Conservation (phyloP, 2,329 filamentous ascomycete genomes). For the Tolypocladium capitatum region DNA sequence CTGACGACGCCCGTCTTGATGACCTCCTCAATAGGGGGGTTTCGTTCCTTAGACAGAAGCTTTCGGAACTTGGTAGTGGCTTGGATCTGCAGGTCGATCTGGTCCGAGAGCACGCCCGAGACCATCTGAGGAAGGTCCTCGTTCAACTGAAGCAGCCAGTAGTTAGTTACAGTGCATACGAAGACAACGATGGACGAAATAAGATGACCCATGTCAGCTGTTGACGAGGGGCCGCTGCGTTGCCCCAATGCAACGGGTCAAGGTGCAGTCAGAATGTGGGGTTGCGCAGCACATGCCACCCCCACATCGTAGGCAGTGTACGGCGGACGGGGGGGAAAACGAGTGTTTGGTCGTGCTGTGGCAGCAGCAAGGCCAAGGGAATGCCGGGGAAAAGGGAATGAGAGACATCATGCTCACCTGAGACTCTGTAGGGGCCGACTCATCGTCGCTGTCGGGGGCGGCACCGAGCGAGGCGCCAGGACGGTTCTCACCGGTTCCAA, state of each 20-base stretch:
- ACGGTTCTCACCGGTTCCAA: slow-evolving; percentile 66
- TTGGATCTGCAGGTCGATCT: slow-evolving; percentile 95
- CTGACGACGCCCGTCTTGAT: slow-evolving; percentile 97
- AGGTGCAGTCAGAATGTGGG: slow-evolving; percentile 16
- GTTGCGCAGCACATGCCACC: slow-evolving; percentile 16
- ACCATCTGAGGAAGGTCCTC: slow-evolving; percentile 99
- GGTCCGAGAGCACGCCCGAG: slow-evolving; percentile 91
- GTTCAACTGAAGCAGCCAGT: slow-evolving; percentile 52
- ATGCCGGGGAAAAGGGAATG: slow-evolving; percentile 3
- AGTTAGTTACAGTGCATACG: not conserved
- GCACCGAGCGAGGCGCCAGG: slow-evolving; percentile 74
- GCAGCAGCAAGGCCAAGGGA: slow-evolving; percentile 1
- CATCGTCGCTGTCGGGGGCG: slow-evolving; percentile 93
- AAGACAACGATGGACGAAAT: not conserved
- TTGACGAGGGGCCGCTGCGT: not conserved
- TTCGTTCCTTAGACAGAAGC: slow-evolving; percentile 94
- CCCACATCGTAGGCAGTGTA: slow-evolving; percentile 17
- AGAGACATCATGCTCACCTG: slow-evolving; percentile 50
- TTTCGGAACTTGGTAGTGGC: slow-evolving; percentile 98
- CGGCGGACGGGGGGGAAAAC: not conserved
- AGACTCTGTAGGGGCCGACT: slow-evolving; percentile 83
- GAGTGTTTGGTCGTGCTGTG: not conserved
- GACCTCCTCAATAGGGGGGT: slow-evolving; percentile 96
- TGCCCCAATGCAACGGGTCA: slow-evolving; percentile 2
- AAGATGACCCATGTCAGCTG: not conserved